Evolutionary conservation across 2,329 filamentous ascomycete species (phyloP), one percentile per base, ranked within the genome.

Genomic region (Neonectria neomacrospora): DNA sequence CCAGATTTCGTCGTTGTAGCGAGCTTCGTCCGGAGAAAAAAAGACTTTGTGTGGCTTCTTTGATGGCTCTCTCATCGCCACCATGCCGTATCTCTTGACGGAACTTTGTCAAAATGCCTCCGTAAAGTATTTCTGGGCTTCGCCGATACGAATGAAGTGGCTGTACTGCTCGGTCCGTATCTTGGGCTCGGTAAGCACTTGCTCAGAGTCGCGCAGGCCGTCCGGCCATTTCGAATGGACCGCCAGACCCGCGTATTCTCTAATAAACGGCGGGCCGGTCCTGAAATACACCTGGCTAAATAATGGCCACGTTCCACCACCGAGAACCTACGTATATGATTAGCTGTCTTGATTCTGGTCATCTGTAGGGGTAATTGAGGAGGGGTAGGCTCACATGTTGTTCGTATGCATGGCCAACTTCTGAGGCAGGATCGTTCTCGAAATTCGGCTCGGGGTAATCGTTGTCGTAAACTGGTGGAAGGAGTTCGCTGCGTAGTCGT

Each of bases 381-480:
- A 7, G 32, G 26, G 14, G 12, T 9, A 11, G 39, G 34, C 63
- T 65, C 50, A 64, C 61, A 34, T 66, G 54, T 11, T n/a, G 63
- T 47, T 76, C 72, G 37, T 67, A 71, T n/a, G 67, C 65, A 54
- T 69, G 67, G 1, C 75, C 75, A 44, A 66, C 54, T 42, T 76
- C 75, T 14, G 32, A 18, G 3, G 30, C 26, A 14, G 58, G 51
- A 32, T 76, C 73, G 16, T 71, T 26, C 18, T 74, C 67, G 52
- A 73, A 76, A 50, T 64, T 68, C 12, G 69, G 69, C 26, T 75
- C 74, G 3, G 42, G 4, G 18, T 1, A 11, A 1, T 11, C 50
- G 60, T 23, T 37, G 4, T 3, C 2, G 37, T 18, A 6, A 2
- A 3, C 39, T 0, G 2, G 3, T n/a, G 64, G 64, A 10, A 22